These are phyloP conservation scores for Pseudonitzschia multiseries DNA, from an alignment of 108 stramenopile genomes.

Conservation along the genomic window DNA sequence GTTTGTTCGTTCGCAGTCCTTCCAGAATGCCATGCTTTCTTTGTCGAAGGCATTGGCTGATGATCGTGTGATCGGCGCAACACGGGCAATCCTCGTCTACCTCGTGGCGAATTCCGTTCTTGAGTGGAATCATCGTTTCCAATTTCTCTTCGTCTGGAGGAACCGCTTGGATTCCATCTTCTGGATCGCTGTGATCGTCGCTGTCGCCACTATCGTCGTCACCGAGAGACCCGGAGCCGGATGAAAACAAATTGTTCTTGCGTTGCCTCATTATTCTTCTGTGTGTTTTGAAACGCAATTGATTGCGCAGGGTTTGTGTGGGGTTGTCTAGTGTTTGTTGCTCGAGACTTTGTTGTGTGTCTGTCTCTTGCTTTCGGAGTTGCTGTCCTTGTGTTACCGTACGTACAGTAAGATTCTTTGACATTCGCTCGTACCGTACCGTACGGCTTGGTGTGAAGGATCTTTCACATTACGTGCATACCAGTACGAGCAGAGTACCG, in stretches of 20 bases:
- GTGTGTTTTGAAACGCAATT: background rate
- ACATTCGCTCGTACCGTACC: too few relatives aligned
- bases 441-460: too few relatives aligned
- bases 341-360: too few relatives aligned
- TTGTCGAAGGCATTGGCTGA: background rate
- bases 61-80: background rate
- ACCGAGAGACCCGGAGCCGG: background rate
- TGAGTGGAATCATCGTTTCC: background rate
- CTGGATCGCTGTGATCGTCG: slow-evolving; percentile 15
- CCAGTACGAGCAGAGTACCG: too few relatives aligned
- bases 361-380: too few relatives aligned
- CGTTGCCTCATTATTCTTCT: slow-evolving; percentile 7
- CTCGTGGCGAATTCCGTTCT: background rate
- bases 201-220: background rate
- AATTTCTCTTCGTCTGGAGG: slow-evolving; percentile 8
- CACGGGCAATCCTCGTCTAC: background rate
- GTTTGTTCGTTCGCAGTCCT: slow-evolving; percentile 13
- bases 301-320: background rate
- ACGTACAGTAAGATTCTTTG: too few relatives aligned
- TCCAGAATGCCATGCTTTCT: background rate
- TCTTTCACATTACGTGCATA: too few relatives aligned
- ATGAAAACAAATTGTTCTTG: background rate
- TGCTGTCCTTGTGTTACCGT: too few relatives aligned
- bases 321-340: too few relatives aligned
- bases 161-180: slow-evolving; percentile 13